A percentile compares a stretch with the other conserved stretches of the same genome.
phyloP scores from a whole-genome alignment of 2,329 filamentous ascomycete genomes.

The Knufia fluminis region DNA sequence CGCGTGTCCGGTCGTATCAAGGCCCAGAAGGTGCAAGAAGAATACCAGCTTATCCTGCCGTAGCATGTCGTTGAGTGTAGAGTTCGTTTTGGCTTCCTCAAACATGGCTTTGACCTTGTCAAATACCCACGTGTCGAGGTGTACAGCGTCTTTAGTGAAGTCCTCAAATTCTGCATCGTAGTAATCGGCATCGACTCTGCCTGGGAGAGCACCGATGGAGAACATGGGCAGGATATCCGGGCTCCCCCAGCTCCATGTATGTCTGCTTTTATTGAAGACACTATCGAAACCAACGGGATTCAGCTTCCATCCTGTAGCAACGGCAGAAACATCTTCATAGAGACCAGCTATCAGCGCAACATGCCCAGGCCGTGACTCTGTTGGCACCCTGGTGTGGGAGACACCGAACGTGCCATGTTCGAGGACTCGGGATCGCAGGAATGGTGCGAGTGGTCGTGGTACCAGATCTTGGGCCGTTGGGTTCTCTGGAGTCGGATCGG shows the following conservation, averaged over 20 bases:
- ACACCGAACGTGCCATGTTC: constrained; percentile 92
- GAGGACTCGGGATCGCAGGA: constrained; percentile 78
- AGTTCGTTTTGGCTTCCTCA: constrained; percentile 65
- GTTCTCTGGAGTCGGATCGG: constrained; percentile 65
- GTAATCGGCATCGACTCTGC: constrained; percentile 74
- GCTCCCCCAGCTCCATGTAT: constrained; percentile 99
- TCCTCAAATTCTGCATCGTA: constrained; percentile 84
- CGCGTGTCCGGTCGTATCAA: constrained; percentile 82
- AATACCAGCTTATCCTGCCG: constrained; percentile 83
- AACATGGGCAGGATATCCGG: constrained; percentile 98
- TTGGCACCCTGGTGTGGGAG: constrained; percentile 92
- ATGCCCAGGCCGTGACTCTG: constrained; percentile 91
- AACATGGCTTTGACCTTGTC: constrained; percentile 86
- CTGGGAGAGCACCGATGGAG: constrained; percentile 78
- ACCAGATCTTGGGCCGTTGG: constrained; percentile 49
- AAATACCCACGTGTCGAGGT: constrained; percentile 91
- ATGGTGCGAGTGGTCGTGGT: constrained; percentile 78
- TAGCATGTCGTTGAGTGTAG: constrained; percentile 61
- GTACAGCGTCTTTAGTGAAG: constrained; percentile 70
- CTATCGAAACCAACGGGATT: constrained; percentile 98
- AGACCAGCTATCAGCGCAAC: constrained; percentile 92
- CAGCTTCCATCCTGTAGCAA: constrained; percentile 95
- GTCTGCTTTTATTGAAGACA: constrained; percentile 90
- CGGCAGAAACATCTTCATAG: constrained; percentile 95
- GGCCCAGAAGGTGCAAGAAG: constrained; percentile 83